Evolutionary conservation across 2,329 filamentous ascomycete genomes (phyloP).

Genomic region (Cryphonectria carpinicola): DNA sequence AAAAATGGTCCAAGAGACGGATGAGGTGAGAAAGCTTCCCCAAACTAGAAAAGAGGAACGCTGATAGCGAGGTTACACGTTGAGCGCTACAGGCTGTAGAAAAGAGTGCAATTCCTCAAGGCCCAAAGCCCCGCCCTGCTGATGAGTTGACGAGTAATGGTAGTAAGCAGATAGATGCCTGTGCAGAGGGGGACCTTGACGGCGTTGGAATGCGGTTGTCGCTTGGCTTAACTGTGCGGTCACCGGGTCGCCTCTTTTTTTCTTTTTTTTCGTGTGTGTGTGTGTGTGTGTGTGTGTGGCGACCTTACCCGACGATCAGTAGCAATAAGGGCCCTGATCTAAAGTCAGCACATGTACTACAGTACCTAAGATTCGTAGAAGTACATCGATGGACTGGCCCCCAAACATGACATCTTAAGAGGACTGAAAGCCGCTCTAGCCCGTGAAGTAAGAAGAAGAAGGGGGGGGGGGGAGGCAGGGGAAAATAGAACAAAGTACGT

Average conservation of each 20-base stretch:
- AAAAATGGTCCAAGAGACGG: slow-evolving; percentile 12
- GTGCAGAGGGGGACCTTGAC: slow-evolving; percentile 3
- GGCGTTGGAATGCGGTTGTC: not conserved
- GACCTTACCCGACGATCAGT: not conserved
- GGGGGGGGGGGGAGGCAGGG: too few species aligned
- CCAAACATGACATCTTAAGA: not conserved
- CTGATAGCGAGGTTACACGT: slow-evolving; percentile 4
- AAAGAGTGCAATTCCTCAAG: not conserved
- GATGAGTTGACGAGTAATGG: slow-evolving; percentile 3
- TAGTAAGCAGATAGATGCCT: slow-evolving; percentile 1
- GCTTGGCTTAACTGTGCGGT: not conserved
- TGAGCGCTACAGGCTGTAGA: slow-evolving; percentile 4
- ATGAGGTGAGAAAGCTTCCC: slow-evolving; percentile 13
- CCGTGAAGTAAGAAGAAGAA: not conserved
- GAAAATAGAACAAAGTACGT: not conserved
- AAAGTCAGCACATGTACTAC: slow-evolving; percentile 2
- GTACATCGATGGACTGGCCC: not conserved
- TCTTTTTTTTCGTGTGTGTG: not conserved
- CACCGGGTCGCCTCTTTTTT: not conserved
- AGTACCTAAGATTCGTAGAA: not conserved
- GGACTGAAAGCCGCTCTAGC: not conserved
- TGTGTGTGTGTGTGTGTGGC: not conserved
- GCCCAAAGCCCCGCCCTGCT: not conserved
- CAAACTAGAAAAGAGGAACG: not conserved
- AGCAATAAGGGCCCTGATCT: not conserved